These are phyloP conservation scores for Adenanthera pavonina DNA, from an alignment of 306 rosid genomes.

Conservation along the genomic window DNA sequence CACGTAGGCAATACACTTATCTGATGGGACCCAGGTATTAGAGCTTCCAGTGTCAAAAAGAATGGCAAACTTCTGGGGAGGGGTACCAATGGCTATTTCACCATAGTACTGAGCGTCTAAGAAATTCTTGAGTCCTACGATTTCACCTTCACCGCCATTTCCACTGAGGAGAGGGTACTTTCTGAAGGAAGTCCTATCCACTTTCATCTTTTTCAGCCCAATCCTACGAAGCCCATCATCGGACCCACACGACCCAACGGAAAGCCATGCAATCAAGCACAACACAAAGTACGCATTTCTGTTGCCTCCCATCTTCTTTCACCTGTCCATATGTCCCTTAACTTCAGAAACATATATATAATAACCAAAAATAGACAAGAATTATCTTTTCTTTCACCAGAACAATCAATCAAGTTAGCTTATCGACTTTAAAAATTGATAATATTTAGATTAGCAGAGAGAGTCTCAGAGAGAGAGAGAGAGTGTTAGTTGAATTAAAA, in stretches of 20 bases:
- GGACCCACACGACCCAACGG: constrained; percentile 51
- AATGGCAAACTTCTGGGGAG: constrained; percentile 83
- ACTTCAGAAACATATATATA: too few species aligned
- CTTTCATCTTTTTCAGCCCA: constrained; percentile 74
- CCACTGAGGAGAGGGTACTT: constrained; percentile 44
- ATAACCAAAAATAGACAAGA: too few species aligned
- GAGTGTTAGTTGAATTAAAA: not conserved
- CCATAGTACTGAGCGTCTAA: constrained; percentile 96
- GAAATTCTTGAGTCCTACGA: constrained; percentile 74
- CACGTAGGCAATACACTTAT: constrained; percentile 75
- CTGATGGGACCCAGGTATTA: constrained; percentile 94
- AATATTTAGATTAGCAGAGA: too few species aligned
- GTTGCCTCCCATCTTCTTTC: constrained; percentile 46
- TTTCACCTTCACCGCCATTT: constrained; percentile 59
- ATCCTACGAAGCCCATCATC: constrained; percentile 64
- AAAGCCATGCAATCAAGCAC: constrained; percentile 52
- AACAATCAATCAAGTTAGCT: too few species aligned
- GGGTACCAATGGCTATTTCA: constrained; percentile 79
- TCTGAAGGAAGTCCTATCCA: constrained; percentile 52
- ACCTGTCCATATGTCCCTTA: constrained; percentile 42
- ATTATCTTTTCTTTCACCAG: too few species aligned
- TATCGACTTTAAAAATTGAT: too few species aligned
- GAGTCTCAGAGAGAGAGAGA: not conserved
- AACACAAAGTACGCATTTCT: constrained; percentile 28
- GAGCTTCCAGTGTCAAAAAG: constrained; percentile 95